phyloP scores from a whole-genome alignment of 1,139 yeast genomes.

The Scheffersomyces quercinus region DNA sequence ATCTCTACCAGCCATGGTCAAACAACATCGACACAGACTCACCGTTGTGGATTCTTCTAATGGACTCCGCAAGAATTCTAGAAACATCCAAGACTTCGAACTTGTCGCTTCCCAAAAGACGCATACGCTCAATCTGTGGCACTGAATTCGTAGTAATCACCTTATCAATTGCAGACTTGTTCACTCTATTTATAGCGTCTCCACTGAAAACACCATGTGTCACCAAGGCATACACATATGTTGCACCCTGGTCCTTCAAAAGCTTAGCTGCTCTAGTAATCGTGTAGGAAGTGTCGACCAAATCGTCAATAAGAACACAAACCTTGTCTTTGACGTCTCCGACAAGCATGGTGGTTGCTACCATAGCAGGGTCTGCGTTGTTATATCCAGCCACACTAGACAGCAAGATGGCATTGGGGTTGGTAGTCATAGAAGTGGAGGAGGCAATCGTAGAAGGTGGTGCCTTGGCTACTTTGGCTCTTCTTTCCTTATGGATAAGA shows the following conservation, averaged over 20 bases:
- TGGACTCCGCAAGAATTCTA: slow-evolving; percentile 87
- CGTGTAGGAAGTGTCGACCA: slow-evolving; percentile 92
- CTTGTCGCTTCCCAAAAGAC: slow-evolving; percentile 54
- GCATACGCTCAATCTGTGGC: slow-evolving; percentile 68
- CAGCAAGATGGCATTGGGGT: slow-evolving; percentile 2
- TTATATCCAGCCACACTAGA: slow-evolving; percentile 9
- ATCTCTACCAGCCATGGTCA: slow-evolving; percentile 71
- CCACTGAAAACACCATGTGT: slow-evolving; percentile 95
- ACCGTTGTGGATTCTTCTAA: slow-evolving; percentile 94
- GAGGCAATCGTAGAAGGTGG: slow-evolving; percentile 29
- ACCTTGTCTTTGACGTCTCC: slow-evolving; percentile 86
- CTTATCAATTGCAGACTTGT: slow-evolving; percentile 73
- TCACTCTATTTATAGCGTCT: slow-evolving; percentile 77
- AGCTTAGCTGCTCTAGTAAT: slow-evolving; percentile 89
- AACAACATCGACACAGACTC: slow-evolving; percentile 93
- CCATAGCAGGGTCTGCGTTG: slow-evolving; percentile 15
- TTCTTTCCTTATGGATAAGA: slow-evolving; percentile 89
- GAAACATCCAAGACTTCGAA: slow-evolving; percentile 88
- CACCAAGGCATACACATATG: slow-evolving; percentile 78
- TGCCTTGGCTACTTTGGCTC: slow-evolving; percentile 47
- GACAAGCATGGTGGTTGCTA: slow-evolving; percentile 84
- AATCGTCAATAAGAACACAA: slow-evolving; percentile 87
- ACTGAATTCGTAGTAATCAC: slow-evolving; percentile 90
- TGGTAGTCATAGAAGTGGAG: slow-evolving; percentile 2
- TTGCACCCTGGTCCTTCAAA: slow-evolving; percentile 90